phyloP scores from a whole-genome alignment of 2,329 filamentous ascomycete species.

The Gaeumannomyces sp. region DNA sequence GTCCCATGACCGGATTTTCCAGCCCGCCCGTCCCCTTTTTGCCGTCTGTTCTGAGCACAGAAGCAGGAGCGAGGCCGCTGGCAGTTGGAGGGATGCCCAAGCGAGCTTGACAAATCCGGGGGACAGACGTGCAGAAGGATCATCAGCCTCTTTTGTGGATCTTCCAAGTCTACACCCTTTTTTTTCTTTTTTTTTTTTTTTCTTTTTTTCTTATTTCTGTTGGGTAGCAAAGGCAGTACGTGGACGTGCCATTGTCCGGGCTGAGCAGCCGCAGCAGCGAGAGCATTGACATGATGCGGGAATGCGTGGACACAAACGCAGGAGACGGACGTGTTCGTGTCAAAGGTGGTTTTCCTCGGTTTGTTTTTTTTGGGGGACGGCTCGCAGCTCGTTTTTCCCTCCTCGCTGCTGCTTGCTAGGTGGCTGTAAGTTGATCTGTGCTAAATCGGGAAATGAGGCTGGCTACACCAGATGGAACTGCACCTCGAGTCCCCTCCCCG shows the following conservation, averaged over 20 bases:
- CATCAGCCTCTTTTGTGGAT: too few relatives aligned
- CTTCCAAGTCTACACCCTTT: neutral
- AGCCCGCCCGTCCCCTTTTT: too few relatives aligned
- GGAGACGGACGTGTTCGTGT: neutral
- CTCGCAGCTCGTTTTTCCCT: too few relatives aligned
- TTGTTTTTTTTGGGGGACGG: too few relatives aligned
- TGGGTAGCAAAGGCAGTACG: neutral
- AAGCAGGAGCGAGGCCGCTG: too few relatives aligned
- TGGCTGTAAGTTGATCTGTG: neutral
- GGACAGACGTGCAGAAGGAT: neutral
- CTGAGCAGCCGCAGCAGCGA: neutral
- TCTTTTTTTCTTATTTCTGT: neutral
- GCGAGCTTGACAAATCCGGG: too few relatives aligned
- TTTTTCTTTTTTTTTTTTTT: neutral
- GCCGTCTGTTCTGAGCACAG: too few relatives aligned
- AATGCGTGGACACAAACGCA: neutral
- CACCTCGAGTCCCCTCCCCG: neutral
- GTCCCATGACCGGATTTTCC: too few relatives aligned
- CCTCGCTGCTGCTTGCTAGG: too few relatives aligned
- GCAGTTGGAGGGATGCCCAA: too few relatives aligned
- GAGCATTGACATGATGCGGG: neutral
- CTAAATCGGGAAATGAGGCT: constrained; percentile 1
- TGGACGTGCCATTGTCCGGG: too few relatives aligned
- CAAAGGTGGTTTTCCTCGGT: too few relatives aligned
- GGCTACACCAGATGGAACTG: neutral